Evolutionary conservation across 441 rosid genomes (phyloP), one percentile per base, ranked within the genome.

Genomic region (Rhodomyrtus psidioides): DNA sequence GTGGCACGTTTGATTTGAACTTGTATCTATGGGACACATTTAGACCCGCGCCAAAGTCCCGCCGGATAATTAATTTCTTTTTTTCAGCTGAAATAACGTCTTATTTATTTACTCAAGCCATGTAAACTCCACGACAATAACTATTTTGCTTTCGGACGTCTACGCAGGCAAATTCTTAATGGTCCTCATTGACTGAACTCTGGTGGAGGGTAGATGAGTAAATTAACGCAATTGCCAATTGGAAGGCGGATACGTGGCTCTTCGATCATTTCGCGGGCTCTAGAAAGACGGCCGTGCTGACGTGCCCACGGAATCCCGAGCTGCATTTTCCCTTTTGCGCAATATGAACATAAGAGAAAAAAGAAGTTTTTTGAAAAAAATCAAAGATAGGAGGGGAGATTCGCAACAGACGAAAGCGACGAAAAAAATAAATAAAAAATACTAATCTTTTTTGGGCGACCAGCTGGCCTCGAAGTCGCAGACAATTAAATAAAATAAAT

Each of bases 401-500:
- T 34, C 4, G 49, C 49, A 10, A 34, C 49, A 19, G n/a, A 12
- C 76, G 46, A 62, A 62, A 62, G 76, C 14, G 76, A 62, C 76
- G 19, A 12, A 1, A 7, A 55, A 3, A 15, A 55, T n/a, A 7
- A 28, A 14, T 54, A 6, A 9, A 27, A 60, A 30, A 30, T 30
- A 17, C 26, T 39, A 19, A 62, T 17, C 46, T 65, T 65, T 34
- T 34, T 34, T 70, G 49, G 49, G 49, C 15, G 49, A 70, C 79
- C 79, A 70, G 79, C 79, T 39, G 79, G 79, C 79, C 15, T 21
- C 16, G 23, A 2, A 9, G 26, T 39, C 5, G n/a, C 5, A 17
- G 12, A 9, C 4, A 7, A 21, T 9, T 1, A 10, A 17, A 17
- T 7, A 3, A 3, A 7, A 7, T 1, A 17, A 30, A 17, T 3